These are phyloP conservation scores for Tilletia walkeri DNA, from an alignment of 1,284 basidiomycete genomes.

Conservation along the genomic window DNA sequence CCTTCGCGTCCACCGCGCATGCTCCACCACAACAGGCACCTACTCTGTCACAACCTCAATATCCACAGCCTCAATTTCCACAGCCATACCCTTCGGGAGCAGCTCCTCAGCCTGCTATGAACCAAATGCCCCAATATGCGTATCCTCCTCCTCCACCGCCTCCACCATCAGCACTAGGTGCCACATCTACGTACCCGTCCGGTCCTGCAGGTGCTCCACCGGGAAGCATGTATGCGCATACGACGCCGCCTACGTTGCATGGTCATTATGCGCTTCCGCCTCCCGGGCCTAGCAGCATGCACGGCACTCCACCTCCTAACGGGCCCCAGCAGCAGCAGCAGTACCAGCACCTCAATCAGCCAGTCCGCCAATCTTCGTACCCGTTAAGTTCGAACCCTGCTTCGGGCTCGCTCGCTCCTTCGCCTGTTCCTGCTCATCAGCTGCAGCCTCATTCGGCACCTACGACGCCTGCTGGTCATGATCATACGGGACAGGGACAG, in stretches of 20 bases:
- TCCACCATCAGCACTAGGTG: background rate
- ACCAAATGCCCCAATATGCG: background rate
- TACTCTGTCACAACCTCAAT: too few species aligned
- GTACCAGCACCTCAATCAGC: background rate
- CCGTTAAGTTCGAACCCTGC: background rate
- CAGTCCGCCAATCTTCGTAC: constrained; percentile 3
- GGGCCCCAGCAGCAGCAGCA: constrained; percentile 19
- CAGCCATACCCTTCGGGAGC: background rate
- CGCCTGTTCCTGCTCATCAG: background rate
- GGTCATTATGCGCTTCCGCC: constrained; percentile 16
- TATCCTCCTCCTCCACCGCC: constrained; percentile 10
- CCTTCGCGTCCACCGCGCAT: background rate
- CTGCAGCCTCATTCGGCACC: constrained; percentile 6
- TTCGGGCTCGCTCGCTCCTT: background rate
- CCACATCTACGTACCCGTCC: constrained; percentile 22
- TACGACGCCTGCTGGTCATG: background rate
- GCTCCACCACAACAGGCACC: too few species aligned
- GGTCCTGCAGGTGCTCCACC: constrained; percentile 27
- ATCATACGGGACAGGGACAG: background rate
- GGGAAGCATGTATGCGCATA: constrained; percentile 17
- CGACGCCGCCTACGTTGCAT: constrained; percentile 18
- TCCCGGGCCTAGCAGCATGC: background rate
- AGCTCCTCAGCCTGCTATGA: background rate
- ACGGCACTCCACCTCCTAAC: background rate
- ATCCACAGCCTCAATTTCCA: too few species aligned